Base-by-base conservation (phyloP, 306 rosid genomes). In the Medicago ruthenica region DNA sequence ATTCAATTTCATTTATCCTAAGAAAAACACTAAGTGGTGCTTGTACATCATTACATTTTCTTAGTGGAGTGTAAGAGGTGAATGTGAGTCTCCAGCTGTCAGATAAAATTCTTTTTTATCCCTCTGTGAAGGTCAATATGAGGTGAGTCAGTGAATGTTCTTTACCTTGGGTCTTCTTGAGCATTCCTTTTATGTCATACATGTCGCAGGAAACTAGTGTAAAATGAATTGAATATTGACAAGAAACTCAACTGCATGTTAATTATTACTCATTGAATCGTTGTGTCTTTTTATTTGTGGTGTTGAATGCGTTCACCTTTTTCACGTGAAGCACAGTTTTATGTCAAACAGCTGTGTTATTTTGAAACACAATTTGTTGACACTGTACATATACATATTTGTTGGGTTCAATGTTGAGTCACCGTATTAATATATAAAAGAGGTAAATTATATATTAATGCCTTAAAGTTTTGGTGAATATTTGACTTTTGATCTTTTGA, bases 241-340 rank as follows among this genome's bases (percentile, higher is more conserved):
- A 76, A 34, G 37, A 34, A 4, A 69, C 27, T 70, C 57, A 71
- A 57, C 81, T 10, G 4, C 8, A 58, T 58, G 44, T 64, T 58
- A 45, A 27, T 57, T 15, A 27, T 57, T 15, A 67, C 41, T 58
- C 13, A 59, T n/a, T 62, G 31, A 37, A 2, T 40, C 39, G 34
- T 62, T 62, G 31, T 45, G 4, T 24, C 54, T 42, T 51, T 51
- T 34, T 37, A 17, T 70, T 8, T 69, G 24, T 44, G 47, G 13
- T 60, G 69, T 74, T 67, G 31, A 24, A 21, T 51, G 22, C 6
- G 6, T 44, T 63, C 85, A 76, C 78, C 22, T 71, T 64, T 53
- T 27, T 13, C 62, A 0, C 37, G 36, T 45, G 47, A 42, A 42
- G 14, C 47, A 42, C 10, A 41, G 9, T 41, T 14, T 42, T 42